Conservation (phyloP, 148 eudicot genomes). For the Linanthus parryae region DNA sequence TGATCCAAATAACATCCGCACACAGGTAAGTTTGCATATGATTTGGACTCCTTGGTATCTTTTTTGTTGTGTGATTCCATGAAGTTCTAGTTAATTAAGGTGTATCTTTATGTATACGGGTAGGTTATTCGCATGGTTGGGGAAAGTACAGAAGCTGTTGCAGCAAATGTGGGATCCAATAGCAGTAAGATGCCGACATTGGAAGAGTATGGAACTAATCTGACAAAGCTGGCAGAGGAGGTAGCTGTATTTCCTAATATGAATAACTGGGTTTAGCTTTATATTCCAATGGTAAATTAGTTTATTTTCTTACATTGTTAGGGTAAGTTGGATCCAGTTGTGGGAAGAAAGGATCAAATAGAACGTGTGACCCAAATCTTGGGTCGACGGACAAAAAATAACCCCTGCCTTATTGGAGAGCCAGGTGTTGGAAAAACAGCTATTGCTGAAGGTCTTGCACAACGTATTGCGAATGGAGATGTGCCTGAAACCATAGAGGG, state of each 20-base stretch:
- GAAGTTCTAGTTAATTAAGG: neutral
- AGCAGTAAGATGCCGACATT: constrained; percentile 86
- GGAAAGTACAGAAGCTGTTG: constrained; percentile 78
- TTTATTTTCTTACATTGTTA: constrained; percentile 19
- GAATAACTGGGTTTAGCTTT: neutral
- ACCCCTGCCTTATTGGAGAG: constrained; percentile 95
- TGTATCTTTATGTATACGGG: neutral
- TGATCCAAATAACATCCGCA: constrained; percentile 79
- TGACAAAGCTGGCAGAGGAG: constrained; percentile 95
- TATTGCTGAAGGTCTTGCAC: constrained; percentile 95
- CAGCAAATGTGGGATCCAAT: constrained; percentile 71
- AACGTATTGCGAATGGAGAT: constrained; percentile 78
- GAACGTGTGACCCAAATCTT: constrained; percentile 91
- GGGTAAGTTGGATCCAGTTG: constrained; percentile 98
- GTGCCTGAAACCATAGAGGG: constrained; percentile 96
- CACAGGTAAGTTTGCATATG: constrained; percentile 43
- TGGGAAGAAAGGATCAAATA: constrained; percentile 83
- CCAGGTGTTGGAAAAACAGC: constrained; percentile 99
- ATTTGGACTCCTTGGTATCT: neutral
- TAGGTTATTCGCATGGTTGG: constrained; percentile 95
- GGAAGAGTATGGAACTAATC: constrained; percentile 92
- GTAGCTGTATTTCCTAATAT: constrained; percentile 18
- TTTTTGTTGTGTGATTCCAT: neutral
- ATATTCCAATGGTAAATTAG: neutral
- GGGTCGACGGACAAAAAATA: constrained; percentile 86